These are phyloP conservation scores for Setaria viridis DNA, from an alignment of 202 grass and related monocot genomes.

Conservation along the genomic window DNA sequence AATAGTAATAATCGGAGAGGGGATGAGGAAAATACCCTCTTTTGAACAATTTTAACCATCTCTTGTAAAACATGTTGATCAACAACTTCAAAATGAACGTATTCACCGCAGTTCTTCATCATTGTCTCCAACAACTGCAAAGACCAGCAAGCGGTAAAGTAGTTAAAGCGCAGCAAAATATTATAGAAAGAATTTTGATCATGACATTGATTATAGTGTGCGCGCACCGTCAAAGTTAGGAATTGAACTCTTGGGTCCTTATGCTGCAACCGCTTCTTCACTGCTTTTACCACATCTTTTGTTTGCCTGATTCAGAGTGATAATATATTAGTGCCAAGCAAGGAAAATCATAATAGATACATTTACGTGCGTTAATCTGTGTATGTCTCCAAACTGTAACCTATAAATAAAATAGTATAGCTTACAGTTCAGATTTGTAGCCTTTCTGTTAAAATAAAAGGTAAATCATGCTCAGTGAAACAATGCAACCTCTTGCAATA, in stretches of 20 bases:
- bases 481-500: background rate
- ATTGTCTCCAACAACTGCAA: constrained; percentile 92
- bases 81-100: constrained; percentile 88
- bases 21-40: constrained; percentile 64
- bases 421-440: background rate
- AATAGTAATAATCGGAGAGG: constrained; percentile 20
- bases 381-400: background rate
- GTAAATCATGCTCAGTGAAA: background rate
- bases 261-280: constrained; percentile 83
- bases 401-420: background rate
- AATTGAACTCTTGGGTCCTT: constrained; percentile 90
- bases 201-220: background rate
- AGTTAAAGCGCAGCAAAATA: background rate
- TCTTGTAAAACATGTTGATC: constrained; percentile 79
- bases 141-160: background rate
- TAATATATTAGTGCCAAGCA: constrained; percentile 29
- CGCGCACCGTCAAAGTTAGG: constrained; percentile 69
- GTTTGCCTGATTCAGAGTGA: constrained; percentile 72
- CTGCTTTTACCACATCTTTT: constrained; percentile 84
- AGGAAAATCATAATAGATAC: constrained; percentile 11
- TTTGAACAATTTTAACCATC: constrained; percentile 92
- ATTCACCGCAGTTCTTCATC: constrained; percentile 89
- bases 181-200: constrained; percentile 16
- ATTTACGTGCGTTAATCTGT: background rate
- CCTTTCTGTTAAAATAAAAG: background rate